Base-by-base conservation (phyloP, 352 stramenopile genomes). In the Globisporangium canariense region DNA sequence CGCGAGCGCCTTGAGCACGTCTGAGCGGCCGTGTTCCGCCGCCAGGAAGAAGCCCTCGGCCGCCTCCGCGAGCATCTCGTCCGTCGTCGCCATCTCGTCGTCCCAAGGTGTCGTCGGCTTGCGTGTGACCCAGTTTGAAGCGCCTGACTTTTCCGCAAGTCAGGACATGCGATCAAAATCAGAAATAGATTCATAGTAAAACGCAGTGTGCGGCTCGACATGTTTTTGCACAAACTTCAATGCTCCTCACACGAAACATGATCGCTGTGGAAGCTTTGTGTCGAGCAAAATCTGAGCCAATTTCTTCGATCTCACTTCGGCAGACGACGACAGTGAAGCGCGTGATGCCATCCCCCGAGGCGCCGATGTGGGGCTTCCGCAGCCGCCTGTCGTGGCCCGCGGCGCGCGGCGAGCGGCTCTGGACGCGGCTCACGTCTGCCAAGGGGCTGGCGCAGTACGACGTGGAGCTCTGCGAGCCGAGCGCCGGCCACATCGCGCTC, bases 1-100 rank as follows among this genome's bases (percentile, higher is more conserved):
- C 6, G 76, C 76, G 45, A 96, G 81, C 43, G 87, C 85, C 62
- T 91, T 92, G 66, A 96, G 88, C 20, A 96, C 87, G 63, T 96
- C 87, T 11, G 85, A 87, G 51, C 85, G 83, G 28, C 85, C 87
- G 71, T 93, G 85, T 57, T 93, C 81, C 0, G 87, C 87, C 28
- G 87, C 87, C 30, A 91, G 63, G 74, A 95, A 93, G 78, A 95
- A 90, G 62, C 83, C 83, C 53, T 93, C 84, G 60, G 80, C 59
- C 14, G 83, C 86, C 67, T 93, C 86, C 41, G 84, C 77, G 40
- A 91, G 71, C 74, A 79, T 73, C 47, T 79, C 65, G 22, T 22
- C 52, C 16, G 49, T 32, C 16, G 49, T 32, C 47, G 50, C 50
- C 51, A 57, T 57, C 18, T 55, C 36, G 36, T 41, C 36, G 10